Base-by-base conservation (phyloP, 2,329 filamentous ascomycete species). In the Teratosphaeria pseudoeucalypti region DNA sequence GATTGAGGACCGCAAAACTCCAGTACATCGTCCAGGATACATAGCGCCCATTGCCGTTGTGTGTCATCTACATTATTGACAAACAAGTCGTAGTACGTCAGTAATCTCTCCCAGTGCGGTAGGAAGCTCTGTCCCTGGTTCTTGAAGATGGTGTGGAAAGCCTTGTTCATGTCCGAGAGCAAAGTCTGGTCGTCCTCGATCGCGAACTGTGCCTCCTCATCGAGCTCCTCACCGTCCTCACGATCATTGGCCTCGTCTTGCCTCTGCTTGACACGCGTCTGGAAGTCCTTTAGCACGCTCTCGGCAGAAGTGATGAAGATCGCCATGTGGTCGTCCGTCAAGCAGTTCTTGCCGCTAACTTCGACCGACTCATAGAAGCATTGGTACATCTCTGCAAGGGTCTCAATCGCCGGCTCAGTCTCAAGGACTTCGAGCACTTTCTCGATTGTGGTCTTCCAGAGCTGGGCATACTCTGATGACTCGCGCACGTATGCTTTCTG, bases 331-430 rank as follows among this genome's bases (percentile, higher is more conserved):
- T 86, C 81, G 47, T 81, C 79, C 6, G 82, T 89, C 54, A 99
- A 81, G 71, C 87, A 92, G 67, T 89, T 85, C 75, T 89, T 90
- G 61, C 92, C 92, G 65, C 95, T 84, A 26, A 96, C 92, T 76
- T 97, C 92, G 7, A 99, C 86, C 29, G 90, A 96, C 74, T 99
- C 94, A 74, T 99, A 99, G 79, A 99, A 99, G 79, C 94, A 99
- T 75, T 97, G 92, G 76, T 96, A 99, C 90, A 99, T 96, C 76
- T 97, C 94, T 1, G 94, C 92, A 54, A 99, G 82, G 0, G 94
- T 96, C 68, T 99, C 94, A 61, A 99, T 92, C 1, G 92, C 91
- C 23, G 94, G 92, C 77, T 99, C 94, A 0, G 92, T 92, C 62
- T 87, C 90, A 47, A 99, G 82, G 1, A 96, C 92, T 74, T 97